Evolutionary conservation across 495 filamentous ascomycete genomes (phyloP).

Genomic region (Friedmanniomyces endolithicus): DNA sequence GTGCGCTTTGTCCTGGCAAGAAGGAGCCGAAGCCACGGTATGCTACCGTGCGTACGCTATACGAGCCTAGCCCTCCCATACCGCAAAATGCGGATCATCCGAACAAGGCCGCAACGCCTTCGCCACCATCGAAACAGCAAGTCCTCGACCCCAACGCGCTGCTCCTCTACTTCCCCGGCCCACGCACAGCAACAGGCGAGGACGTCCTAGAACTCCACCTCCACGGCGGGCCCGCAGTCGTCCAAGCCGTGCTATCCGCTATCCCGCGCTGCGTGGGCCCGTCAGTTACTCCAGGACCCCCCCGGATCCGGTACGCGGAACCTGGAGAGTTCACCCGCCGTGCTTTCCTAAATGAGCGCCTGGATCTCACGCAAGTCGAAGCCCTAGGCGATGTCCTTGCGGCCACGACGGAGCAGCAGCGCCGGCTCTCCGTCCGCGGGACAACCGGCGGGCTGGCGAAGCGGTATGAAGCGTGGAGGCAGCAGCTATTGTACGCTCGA

Average conservation of each 20-base stretch:
- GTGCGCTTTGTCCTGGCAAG: constrained; percentile 54
- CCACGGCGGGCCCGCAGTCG: constrained; percentile 81
- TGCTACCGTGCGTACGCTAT: constrained; percentile 65
- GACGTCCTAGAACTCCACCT: constrained; percentile 86
- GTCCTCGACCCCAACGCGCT: constrained; percentile 73
- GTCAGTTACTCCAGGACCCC: no score
- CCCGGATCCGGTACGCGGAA: constrained; percentile 87
- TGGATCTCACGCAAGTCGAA: constrained; percentile 89
- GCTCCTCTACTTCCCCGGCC: constrained; percentile 76
- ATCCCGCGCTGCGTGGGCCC: constrained; percentile 43
- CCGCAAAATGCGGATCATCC: constrained; percentile 20
- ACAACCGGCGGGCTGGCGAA: constrained; percentile 48
- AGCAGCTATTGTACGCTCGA: constrained; percentile 61
- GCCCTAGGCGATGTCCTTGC: constrained; percentile 73
- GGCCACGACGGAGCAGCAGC: constrained; percentile 88
- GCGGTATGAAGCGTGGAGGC: constrained; percentile 76
- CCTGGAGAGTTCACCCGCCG: constrained; percentile 92
- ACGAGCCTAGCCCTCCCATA: constrained; percentile 41
- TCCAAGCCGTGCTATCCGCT: constrained; percentile 69
- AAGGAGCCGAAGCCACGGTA: constrained; percentile 57
- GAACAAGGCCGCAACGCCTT: no score
- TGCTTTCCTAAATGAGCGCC: constrained; percentile 74
- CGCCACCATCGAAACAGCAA: no score
- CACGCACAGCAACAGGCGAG: constrained; percentile 80
- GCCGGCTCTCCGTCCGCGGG: constrained; percentile 69